These are phyloP conservation scores for Plasmodium malariae DNA, from an alignment of 169 alveolate species.

Conservation along the genomic window DNA sequence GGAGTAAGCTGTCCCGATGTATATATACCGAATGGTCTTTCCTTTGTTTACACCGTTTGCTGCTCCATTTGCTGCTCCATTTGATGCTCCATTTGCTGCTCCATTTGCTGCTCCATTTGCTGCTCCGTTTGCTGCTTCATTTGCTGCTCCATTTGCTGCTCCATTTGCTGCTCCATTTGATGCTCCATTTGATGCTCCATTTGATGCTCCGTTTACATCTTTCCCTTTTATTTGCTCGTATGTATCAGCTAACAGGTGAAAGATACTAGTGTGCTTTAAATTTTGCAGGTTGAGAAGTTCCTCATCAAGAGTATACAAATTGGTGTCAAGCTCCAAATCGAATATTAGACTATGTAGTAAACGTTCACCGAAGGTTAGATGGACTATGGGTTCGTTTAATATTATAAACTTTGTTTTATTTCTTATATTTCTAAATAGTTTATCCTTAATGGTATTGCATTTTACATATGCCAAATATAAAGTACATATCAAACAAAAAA, in stretches of 20 bases:
- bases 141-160: too few relatives aligned
- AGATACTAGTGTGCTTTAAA: conserved; percentile 15
- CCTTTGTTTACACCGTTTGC: background rate
- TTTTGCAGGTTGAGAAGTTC: conserved; percentile 22
- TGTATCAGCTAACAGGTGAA: conserved; percentile 21
- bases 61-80: background rate
- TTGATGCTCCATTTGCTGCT: background rate
- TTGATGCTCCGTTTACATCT: too few relatives aligned
- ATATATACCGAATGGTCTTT: conserved; percentile 45
- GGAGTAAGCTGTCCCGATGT: conserved; percentile 16
- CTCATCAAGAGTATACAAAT: conserved; percentile 53
- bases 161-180: too few relatives aligned
- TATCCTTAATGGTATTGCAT: conserved; percentile 37
- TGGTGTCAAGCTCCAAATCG: conserved; percentile 53
- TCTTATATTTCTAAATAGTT: conserved; percentile 25
- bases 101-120: too few relatives aligned
- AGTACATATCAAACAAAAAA: background rate
- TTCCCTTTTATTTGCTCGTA: conserved; percentile 17
- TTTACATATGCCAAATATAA: background rate
- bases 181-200: too few relatives aligned
- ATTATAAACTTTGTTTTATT: conserved; percentile 38
- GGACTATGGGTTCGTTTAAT: conserved; percentile 61
- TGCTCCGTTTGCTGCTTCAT: too few relatives aligned
- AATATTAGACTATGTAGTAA: conserved; percentile 43
- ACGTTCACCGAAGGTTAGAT: conserved; percentile 28